Base-by-base conservation (phyloP, 2,329 filamentous ascomycete species). In the Fusarium torulosum region DNA sequence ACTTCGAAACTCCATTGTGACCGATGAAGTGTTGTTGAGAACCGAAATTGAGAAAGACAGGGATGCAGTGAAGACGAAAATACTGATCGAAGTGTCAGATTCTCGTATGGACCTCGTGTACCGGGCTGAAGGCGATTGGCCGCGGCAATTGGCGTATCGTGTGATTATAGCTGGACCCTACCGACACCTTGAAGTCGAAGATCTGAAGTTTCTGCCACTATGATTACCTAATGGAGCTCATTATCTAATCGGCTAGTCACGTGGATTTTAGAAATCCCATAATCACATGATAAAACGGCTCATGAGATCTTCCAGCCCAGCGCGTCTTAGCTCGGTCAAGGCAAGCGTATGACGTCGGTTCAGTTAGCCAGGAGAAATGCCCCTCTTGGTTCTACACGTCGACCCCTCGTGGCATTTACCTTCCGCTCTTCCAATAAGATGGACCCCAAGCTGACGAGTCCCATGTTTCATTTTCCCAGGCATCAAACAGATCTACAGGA, bases 1-100 rank as follows among this genome's bases (percentile, higher is more conserved):
- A 50, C 68, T 63, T 67, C 76, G 76, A 43, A 79, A 74, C 44
- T 79, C 75, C 79, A 81, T 81, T 54, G 50, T 72, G 55, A 45
- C 47, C 15, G 45, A 33, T 58, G 50, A 44, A 35, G 47, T 58
- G 40, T 65, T 42, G 59, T 59, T 25, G 56, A 53, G 54, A 41
- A 44, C 50, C 46, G 35, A 27, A 31, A 29, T 37, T 33, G 42
- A 57, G n/a, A 27, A 27, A 9, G 15, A 19, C 6, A 27, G 25
- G 7, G n/a, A 19, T 43, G 55, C 23, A 19, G 35, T 19, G 40
- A 29, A 20, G 35, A 6, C 4, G 6, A 2, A 33, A 20, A 37
- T 41, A 6, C 41, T 14, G 53, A 29, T 25, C 20, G 42, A 59
- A 53, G 47, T 25, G 29, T 40, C 29, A 15, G 23, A 42, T 58